phyloP scores from a whole-genome alignment of 306 rosid species.

The Rosa chinensis region DNA sequence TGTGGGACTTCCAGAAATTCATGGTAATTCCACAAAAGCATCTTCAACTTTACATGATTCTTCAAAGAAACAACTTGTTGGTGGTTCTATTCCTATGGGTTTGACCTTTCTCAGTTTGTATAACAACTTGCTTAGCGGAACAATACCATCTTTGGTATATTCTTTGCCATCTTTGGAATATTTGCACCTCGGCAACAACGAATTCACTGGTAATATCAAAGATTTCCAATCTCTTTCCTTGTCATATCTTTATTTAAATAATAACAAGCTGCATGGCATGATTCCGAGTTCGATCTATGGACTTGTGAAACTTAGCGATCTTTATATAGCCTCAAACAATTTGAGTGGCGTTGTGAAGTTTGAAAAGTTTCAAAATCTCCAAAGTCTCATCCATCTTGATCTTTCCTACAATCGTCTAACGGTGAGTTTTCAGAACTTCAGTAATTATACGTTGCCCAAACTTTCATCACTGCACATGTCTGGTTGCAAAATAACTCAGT shows the following conservation, averaged over 20 bases:
- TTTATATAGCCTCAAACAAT: too few relatives aligned
- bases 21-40: background rate
- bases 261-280: too few relatives aligned
- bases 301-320: too few relatives aligned
- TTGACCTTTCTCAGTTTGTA: background rate
- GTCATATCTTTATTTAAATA: background rate
- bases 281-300: background rate
- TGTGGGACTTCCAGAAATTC: conserved; percentile 16
- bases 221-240: background rate
- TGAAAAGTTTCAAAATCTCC: too few relatives aligned
- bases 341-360: too few relatives aligned
- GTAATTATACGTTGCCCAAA: too few relatives aligned
- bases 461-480: too few relatives aligned
- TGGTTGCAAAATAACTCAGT: too few relatives aligned
- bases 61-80: background rate
- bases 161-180: background rate
- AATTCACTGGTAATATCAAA: background rate
- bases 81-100: background rate
- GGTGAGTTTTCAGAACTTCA: too few relatives aligned
- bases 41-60: background rate
- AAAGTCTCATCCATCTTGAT: too few relatives aligned
- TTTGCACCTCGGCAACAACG: background rate
- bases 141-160: conserved; percentile 22
- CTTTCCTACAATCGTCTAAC: too few relatives aligned
- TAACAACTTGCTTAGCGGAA: background rate